Base-by-base conservation (phyloP, 164 flowering plant genomes). In the Berberis vulgaris region DNA sequence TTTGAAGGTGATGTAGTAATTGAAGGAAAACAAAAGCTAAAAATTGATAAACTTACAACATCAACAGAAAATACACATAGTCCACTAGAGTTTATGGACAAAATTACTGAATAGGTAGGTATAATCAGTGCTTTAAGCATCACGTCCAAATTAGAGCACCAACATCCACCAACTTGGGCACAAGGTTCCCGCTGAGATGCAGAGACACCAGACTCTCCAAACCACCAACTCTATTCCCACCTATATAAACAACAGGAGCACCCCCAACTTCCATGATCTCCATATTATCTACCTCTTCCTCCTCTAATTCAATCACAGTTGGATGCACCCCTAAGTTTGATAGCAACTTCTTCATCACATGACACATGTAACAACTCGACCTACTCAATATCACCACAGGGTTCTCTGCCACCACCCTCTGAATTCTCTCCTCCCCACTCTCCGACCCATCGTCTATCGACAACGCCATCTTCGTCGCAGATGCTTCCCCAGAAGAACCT, bases 281-380 rank as follows among this genome's bases (percentile, higher is more conserved):
- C 12, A 52, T 4, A 4, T 3, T 45, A 42, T 12, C 4, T 79
- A 85, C 79, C 87, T 90, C 98, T 13, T 68, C 70, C 41, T 90
- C 94, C 8, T 86, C 98, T 49, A 90, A 67, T 60, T 90, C 89
- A 73, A 93, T 88, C 54, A 93, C 97, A 56, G 94, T 83, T 39
- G 98, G 98, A 79, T 85, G 84, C 42, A 85, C 98, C 1, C 96
- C 94, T 45, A 90, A 39, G 13, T 82, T 72, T 56, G 79, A 74
- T 12, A 93, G 79, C n/a, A 93, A 84, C 46, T 72, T 69, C 78
- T 76, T 85, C 97, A 93, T 86, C 72, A 87, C 96, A 75, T 86
- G 96, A 77, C 96, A 90, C 97, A 93, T 88, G 90, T 85, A 93
- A 73, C 98, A 93, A 0, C 88, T 72, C 0, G 84, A 41, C 0